Conservation (phyloP, 768 basidiomycete species). For the Boletus coccyginus region DNA sequence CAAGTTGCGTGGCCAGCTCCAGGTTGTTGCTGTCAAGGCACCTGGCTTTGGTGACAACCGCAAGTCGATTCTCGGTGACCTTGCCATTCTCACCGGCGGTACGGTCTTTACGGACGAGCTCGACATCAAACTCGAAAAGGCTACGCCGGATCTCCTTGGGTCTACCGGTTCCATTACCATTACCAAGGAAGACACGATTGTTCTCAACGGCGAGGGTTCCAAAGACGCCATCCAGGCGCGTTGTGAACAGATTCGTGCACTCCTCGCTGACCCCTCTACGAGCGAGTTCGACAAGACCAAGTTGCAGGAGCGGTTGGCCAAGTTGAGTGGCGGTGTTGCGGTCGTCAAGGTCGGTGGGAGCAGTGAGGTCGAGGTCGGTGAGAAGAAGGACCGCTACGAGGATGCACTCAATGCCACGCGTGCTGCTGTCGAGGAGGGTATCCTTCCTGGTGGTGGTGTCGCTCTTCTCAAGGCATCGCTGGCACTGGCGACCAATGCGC, state of each 20-base stretch:
- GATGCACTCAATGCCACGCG: conserved; percentile 96
- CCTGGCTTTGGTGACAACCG: conserved; percentile 99
- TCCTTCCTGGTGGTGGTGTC: conserved; percentile 94
- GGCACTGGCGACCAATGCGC: conserved; percentile 56
- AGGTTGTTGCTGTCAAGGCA: conserved; percentile 93
- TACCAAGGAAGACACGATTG: conserved; percentile 97
- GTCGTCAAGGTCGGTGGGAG: conserved; percentile 97
- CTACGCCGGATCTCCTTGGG: conserved; percentile 81
- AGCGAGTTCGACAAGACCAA: conserved; percentile 93
- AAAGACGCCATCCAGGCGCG: conserved; percentile 89
- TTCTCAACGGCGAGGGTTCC: conserved; percentile 90
- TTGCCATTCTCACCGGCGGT: conserved; percentile 96
- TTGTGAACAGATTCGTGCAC: conserved; percentile 91
- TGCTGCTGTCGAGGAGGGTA: conserved; percentile 97
- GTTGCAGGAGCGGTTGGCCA: conserved; percentile 95
- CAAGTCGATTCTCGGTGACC: conserved; percentile 95
- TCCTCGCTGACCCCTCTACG: conserved; percentile 80
- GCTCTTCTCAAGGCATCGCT: conserved; percentile 86
- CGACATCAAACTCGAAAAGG: conserved; percentile 66
- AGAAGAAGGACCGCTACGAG: conserved; percentile 99
- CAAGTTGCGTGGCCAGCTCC: conserved; percentile 97
- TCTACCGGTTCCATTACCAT: conserved; percentile 88
- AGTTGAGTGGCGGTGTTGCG: conserved; percentile 93
- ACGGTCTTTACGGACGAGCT: conserved; percentile 97
- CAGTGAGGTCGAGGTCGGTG: conserved; percentile 93